Evolutionary conservation across 129 eudicot genomes (phyloP).

Genomic region (Lactuca saligna): DNA sequence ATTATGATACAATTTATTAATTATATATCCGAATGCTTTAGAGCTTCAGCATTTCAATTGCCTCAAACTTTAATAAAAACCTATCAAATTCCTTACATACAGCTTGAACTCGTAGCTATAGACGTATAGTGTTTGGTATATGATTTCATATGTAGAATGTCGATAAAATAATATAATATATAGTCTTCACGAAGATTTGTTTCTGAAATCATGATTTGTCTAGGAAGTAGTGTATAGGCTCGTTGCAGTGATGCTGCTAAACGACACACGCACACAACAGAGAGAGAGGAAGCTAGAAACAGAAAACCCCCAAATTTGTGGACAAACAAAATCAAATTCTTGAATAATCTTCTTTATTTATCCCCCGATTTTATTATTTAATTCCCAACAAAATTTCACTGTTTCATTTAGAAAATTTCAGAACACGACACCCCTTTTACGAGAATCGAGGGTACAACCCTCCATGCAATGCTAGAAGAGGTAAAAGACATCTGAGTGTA

Average conservation of each 20-base stretch:
- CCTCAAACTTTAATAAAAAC: no score
- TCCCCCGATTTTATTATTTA: neutral
- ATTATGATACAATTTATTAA: no score
- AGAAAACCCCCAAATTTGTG: constrained; percentile 20
- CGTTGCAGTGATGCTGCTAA: constrained; percentile 9
- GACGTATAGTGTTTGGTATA: neutral
- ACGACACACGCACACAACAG: constrained; percentile 23
- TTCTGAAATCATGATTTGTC: constrained; percentile 2
- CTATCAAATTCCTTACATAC: neutral
- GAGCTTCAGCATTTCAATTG: no score
- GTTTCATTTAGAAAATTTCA: neutral
- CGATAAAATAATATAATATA: neutral
- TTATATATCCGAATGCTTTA: no score
- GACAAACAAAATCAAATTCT: constrained; percentile 7
- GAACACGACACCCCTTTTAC: neutral
- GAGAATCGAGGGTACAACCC: constrained; percentile 20
- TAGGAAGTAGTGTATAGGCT: neutral
- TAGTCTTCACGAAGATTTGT: neutral
- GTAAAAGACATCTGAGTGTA: neutral
- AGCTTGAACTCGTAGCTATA: no score
- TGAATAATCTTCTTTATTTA: neutral
- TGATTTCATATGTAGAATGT: neutral
- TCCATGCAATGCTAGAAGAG: constrained; percentile 16
- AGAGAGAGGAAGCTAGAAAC: constrained; percentile 15
- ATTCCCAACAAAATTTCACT: constrained; percentile 10